Evolutionary conservation across 352 stramenopile genomes (phyloP), one percentile per base, ranked within the genome.

Genomic region (Pelagophyceae sp.): DNA sequence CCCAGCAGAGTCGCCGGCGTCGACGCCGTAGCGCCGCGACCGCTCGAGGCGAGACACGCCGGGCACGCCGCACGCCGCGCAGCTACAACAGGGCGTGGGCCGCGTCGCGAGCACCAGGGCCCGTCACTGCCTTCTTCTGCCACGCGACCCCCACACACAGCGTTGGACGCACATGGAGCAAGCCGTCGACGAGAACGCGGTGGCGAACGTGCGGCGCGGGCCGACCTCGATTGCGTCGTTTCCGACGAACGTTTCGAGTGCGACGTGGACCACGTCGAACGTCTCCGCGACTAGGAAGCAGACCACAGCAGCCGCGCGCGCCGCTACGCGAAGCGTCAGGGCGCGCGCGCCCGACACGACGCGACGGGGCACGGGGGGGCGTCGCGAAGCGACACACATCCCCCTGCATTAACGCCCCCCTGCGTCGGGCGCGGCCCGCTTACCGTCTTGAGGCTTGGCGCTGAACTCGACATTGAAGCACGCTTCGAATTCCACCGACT

Each of bases 11-110:
- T 83, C 81, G 45, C 38, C 33, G 27, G 27, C 0, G 25, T 27
- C 29, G n/a, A 37, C 71, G 27, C 5, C n/a, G 83, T 98, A 98
- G 23, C 95, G 87, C 54, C 89, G 92, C 27, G 91, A 96, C 71
- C 92, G 88, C 86, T 99, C 96, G 37, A 99, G 92, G 76, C 96
- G 89, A 77, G 89, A 90, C 77, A 99, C 86, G 32, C 83, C 78
- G 3, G 83, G 81, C 37, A 99, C 82, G 60, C 93, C 93, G 78
- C 93, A 98, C 95, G 72, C 88, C 89, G 32, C 98, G 87, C 54
- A 99, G 87, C 95, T 95, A 99, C 79, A 95, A 89, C 40, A 98
- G 86, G 23, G 77, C 69, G n/a, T 78, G 5, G 19, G 63, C 63
- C 6, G 63, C 63, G 29, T 2, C 31, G 3, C 19, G 6, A 27